phyloP scores from a whole-genome alignment of 768 basidiomycete genomes.

The Pleurotus sapidus region DNA sequence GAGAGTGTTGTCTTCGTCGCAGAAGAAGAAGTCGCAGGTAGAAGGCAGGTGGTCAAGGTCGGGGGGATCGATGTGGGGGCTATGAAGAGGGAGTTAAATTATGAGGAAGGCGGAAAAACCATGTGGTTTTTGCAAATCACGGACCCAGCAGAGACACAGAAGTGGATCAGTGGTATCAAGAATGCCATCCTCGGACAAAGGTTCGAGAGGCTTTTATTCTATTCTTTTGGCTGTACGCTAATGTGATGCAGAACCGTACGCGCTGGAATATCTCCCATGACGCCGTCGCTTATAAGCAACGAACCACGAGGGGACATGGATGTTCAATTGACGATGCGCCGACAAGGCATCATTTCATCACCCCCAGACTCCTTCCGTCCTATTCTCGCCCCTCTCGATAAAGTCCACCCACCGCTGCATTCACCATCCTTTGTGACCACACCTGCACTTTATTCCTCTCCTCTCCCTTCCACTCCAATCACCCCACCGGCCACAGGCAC shows the following conservation, averaged over 20 bases:
- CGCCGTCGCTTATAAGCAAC: conserved; percentile 37
- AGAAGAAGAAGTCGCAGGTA: conserved; percentile 49
- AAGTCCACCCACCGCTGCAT: background rate
- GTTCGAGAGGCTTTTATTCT: conserved; percentile 29
- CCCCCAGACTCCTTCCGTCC: conserved; percentile 15
- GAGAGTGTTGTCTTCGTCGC: conserved; percentile 75
- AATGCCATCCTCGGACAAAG: conserved; percentile 67
- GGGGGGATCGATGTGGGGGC: conserved; percentile 60
- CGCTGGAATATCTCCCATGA: conserved; percentile 53
- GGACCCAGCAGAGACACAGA: conserved; percentile 59
- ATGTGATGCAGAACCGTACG: conserved; percentile 52
- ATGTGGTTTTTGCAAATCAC: conserved; percentile 74
- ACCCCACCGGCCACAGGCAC: conserved; percentile 14
- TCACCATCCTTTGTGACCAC: conserved; percentile 11
- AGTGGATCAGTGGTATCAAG: conserved; percentile 77
- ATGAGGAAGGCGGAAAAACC: conserved; percentile 48
- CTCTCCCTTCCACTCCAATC: conserved; percentile 24
- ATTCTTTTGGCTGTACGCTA: background rate
- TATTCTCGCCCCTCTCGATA: conserved; percentile 8
- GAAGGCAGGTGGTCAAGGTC: conserved; percentile 60
- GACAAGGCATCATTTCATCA: conserved; percentile 54
- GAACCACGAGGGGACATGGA: conserved; percentile 82
- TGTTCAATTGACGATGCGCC: conserved; percentile 78
- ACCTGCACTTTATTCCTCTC: conserved; percentile 19
- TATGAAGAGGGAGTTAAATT: conserved; percentile 37